Evolutionary conservation across 768 basidiomycete genomes (phyloP).

Genomic region (Lepiota venenata): DNA sequence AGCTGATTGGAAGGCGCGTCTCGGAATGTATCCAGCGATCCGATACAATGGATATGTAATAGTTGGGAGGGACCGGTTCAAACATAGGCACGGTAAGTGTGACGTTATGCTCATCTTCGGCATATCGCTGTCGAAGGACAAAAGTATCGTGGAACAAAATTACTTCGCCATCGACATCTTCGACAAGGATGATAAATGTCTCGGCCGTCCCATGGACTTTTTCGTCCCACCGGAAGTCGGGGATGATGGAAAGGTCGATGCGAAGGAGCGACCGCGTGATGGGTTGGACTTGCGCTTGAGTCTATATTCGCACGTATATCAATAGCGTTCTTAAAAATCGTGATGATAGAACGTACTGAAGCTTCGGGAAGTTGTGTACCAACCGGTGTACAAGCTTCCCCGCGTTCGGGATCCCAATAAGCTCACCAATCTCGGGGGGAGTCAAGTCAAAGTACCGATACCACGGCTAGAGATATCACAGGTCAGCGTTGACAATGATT

Average conservation of each 20-base stretch:
- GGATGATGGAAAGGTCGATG: conserved; percentile 89
- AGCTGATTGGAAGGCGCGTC: conserved; percentile 91
- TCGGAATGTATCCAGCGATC: conserved; percentile 96
- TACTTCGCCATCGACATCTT: conserved; percentile 96
- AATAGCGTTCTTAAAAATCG: not conserved
- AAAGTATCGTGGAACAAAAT: conserved; percentile 95
- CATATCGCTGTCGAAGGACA: conserved; percentile 87
- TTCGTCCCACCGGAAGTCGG: conserved; percentile 99
- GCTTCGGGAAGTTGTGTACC: conserved; percentile 95
- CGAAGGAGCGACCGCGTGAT: conserved; percentile 92
- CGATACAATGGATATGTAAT: conserved; percentile 93
- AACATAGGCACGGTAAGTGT: conserved; percentile 96
- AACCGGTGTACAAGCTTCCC: conserved; percentile 89
- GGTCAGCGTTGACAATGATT: conserved; percentile 5
- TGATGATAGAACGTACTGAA: conserved; percentile 53
- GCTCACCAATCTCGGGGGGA: conserved; percentile 91
- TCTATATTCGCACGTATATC: conserved; percentile 28
- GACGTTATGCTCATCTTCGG: conserved; percentile 91
- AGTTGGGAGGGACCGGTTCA: conserved; percentile 97
- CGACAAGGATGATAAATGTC: conserved; percentile 90
- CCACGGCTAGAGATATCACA: conserved; percentile 63
- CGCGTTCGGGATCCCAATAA: conserved; percentile 91
- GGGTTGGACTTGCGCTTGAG: conserved; percentile 96
- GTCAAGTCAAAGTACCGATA: conserved; percentile 93
- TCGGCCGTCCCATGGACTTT: conserved; percentile 88